Base-by-base conservation (phyloP, 352 stramenopile species). In the Globisporangium irregulare region DNA sequence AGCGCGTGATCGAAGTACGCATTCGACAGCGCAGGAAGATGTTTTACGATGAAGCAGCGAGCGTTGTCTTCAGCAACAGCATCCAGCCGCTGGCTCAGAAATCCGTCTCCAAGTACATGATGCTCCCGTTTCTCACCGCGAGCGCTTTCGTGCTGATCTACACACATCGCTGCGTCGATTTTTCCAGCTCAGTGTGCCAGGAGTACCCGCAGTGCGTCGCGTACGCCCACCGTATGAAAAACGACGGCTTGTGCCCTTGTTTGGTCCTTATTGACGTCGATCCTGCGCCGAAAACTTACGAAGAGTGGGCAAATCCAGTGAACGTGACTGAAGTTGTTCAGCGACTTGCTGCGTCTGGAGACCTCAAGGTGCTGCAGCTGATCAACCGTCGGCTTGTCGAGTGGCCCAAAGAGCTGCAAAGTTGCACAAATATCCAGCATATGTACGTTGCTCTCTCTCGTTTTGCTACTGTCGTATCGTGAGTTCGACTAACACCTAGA, bases 301-400 rank as follows among this genome's bases (percentile, higher is more conserved):
- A 77, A 18, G 68, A 75, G 18, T 84, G 75, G 68, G 41, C 43
- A 8, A 62, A 74, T 14, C 68, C 81, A 1, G 48, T 64, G 2
- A 54, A 78, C 18, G 67, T 70, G 10, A 76, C 73, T 0, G 66
- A 73, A 7, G 59, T 51, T 0, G 76, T 84, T 1, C 66, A 76
- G 18, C 50, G 41, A 0, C 54, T 84, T 0, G 62, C 78, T 29
- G 24, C 38, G 0, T 69, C 78, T 9, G 79, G 81, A 5, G 66
- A 78, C 27, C 66, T 87, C 10, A 66, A 66, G 7, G 71, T 75
- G 0, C 62, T 88, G 22, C 79, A 82, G 10, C 34, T 88, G 9
- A 77, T 82, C 38, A 86, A 88, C 36, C 69, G 70, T 0, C 62
- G 54, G 0, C 29, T 90, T 4, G 15, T 61, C 0, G 57, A 64